Conservation (phyloP, 2,329 filamentous ascomycete genomes). For the Pseudogymnoascus sp. region DNA sequence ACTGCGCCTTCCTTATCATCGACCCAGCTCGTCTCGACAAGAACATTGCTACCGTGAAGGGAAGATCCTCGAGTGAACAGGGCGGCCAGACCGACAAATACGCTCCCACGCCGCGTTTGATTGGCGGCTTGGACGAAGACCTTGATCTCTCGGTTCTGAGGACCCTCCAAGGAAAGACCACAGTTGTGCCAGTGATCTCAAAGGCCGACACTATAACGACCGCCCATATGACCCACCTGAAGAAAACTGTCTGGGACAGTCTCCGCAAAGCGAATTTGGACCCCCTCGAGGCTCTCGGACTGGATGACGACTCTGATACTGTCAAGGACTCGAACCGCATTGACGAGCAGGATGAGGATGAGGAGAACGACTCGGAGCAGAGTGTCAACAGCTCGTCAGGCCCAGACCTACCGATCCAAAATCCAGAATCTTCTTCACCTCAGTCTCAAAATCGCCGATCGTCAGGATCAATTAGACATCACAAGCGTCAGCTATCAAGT, state of each 20-base stretch:
- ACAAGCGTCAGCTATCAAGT: slow-evolving; percentile 28
- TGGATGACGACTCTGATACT: slow-evolving; percentile 65
- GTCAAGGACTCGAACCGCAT: slow-evolving; percentile 40
- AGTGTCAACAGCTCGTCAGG: slow-evolving; percentile 22
- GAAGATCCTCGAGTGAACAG: slow-evolving; percentile 41
- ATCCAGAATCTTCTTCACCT: slow-evolving; percentile 25
- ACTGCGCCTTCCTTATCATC: slow-evolving; percentile 86
- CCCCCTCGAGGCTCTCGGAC: slow-evolving; percentile 74
- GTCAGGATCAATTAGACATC: slow-evolving; percentile 26
- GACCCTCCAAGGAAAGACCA: slow-evolving; percentile 84
- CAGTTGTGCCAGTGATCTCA: slow-evolving; percentile 87
- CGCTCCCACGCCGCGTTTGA: slow-evolving; percentile 33
- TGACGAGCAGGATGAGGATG: slow-evolving; percentile 31
- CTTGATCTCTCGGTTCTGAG: slow-evolving; percentile 86
- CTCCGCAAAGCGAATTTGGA: slow-evolving; percentile 81
- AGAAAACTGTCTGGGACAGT: slow-evolving; percentile 82
- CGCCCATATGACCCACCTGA: slow-evolving; percentile 85
- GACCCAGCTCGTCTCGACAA: slow-evolving; percentile 80
- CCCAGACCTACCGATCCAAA: slow-evolving; percentile 34
- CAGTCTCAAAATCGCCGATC: slow-evolving; percentile 30
- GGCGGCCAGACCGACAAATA: slow-evolving; percentile 42
- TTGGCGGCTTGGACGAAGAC: slow-evolving; percentile 74
- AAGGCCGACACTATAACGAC: slow-evolving; percentile 97
- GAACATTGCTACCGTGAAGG: slow-evolving; percentile 64
- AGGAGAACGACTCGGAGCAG: slow-evolving; percentile 20